Evolutionary conservation across 1,139 yeast species (phyloP), one percentile per base, ranked within the genome.

Genomic region (Komagataea norvegica): DNA sequence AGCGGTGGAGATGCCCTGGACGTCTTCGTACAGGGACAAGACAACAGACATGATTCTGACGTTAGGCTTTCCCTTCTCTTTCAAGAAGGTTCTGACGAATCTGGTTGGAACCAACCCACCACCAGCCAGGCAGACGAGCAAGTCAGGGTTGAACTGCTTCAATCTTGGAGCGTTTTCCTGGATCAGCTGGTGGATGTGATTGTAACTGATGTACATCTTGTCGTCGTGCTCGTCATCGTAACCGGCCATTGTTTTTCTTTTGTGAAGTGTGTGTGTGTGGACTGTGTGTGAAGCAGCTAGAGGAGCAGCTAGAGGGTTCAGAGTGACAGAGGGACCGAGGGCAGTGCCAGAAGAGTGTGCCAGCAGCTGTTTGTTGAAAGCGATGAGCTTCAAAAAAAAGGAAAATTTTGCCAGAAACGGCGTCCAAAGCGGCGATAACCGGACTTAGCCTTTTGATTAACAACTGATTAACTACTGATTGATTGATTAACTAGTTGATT

Each of bases 51-150:
- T 91, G 55, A 89, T 87, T 51, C 95, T 85, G 45, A 88, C 85
- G 60, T 87, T 88, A 53, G 91, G 88, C 48, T 83, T 74, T 42
- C 94, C 95, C 38, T 83, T 84, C 47, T 79, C 80, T 63, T 87
- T 88, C 55, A 89, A 69, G 64, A 89, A 89, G 1, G 96, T 80
- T 61, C 97, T 77, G 54, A 89, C 74, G 66, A 89, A 89, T 60
- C 97, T 77, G 21, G 97, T 96, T 14, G 97, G 97, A 45, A 89
- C 89, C 63, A 89, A 84, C 6, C 97, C 97, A 54, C 97, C 95
- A 46, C 95, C 95, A 55, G 74, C 75, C 55, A 89, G 86, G 52
- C 96, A 96, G 45, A 89, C 80, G 64, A 89, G 87, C 49, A 87
- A 70, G 62, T 85, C 91, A 21, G 96, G 96, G 31, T 63, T 57